Percentiles rank a stretch among this genome's conserved stretches.
These are phyloP conservation scores for Picea engelmannii DNA, from an alignment of 83 land plant genomes.

Conservation along the genomic window DNA sequence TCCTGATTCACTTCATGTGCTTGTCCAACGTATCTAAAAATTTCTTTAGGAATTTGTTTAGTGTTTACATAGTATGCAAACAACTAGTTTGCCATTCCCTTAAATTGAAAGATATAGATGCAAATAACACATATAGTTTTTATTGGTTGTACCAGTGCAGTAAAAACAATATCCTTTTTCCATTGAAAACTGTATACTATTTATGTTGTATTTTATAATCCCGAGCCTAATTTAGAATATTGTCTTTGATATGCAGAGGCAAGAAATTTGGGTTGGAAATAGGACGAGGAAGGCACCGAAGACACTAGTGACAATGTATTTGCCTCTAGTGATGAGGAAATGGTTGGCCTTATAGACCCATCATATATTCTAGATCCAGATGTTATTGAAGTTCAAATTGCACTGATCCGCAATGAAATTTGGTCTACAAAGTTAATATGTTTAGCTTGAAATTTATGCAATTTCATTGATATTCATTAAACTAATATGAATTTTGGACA, in stretches of 20 bases:
- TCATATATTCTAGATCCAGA: neutral
- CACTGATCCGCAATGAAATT: too few species aligned
- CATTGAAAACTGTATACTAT: neutral
- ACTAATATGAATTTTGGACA: too few species aligned
- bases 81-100: neutral
- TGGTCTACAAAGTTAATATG: too few species aligned
- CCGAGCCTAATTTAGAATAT: neutral
- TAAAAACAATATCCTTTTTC: too few species aligned
- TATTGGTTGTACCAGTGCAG: neutral
- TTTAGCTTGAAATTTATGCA: too few species aligned
- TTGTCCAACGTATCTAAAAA: neutral
- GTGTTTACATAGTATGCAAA: too few species aligned
- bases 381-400: too few species aligned
- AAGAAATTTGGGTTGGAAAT: neutral
- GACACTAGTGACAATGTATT: neutral
- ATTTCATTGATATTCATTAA: too few species aligned
- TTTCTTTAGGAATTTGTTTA: neutral
- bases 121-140: neutral
- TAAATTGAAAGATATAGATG: neutral
- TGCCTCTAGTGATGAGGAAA: conserved; percentile 13
- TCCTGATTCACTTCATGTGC: too few species aligned
- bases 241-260: conserved; percentile 15
- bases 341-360: neutral
- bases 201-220: neutral
- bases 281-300: neutral